Conservation (phyloP, 2,329 filamentous ascomycete genomes). For the Cladophialophora psammophila region DNA sequence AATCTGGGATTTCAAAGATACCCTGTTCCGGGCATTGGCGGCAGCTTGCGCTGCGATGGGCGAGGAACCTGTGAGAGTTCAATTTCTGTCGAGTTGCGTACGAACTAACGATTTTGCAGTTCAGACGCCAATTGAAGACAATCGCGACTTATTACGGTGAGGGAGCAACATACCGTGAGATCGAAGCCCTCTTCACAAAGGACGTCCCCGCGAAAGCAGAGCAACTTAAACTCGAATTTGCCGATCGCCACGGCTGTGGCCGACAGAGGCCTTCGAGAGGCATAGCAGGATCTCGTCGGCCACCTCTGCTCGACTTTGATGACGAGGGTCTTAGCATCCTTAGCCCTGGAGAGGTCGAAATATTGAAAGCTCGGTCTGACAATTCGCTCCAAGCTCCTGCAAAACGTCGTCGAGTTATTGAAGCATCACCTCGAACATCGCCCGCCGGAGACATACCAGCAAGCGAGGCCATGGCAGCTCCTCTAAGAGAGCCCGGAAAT, state of each 20-base stretch:
- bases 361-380: slow-evolving; percentile 19
- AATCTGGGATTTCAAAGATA: slow-evolving; percentile 29
- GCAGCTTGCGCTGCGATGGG: slow-evolving; percentile 34
- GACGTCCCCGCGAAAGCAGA: slow-evolving; percentile 29
- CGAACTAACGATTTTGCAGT: slow-evolving; percentile 21
- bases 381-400: slow-evolving; percentile 24
- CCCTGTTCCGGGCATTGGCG: slow-evolving; percentile 30
- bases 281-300: slow-evolving; percentile 10
- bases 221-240: slow-evolving; percentile 18
- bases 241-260: slow-evolving; percentile 15
- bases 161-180: slow-evolving; percentile 28
- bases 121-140: slow-evolving; percentile 29
- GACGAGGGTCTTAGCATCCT: slow-evolving; percentile 34
- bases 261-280: slow-evolving; percentile 9
- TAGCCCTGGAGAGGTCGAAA: slow-evolving; percentile 25
- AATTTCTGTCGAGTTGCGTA: neutral
- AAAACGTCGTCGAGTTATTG: slow-evolving; percentile 25
- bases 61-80: slow-evolving; percentile 27
- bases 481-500: neutral
- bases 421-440: slow-evolving; percentile 7
- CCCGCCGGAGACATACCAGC: neutral
- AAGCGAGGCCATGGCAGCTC: neutral
- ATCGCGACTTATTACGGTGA: slow-evolving; percentile 33
- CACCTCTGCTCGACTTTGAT: slow-evolving; percentile 29
- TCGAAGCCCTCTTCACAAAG: slow-evolving; percentile 34